Evolutionary conservation across 2,329 filamentous ascomycete species (phyloP).

Genomic region (Trichoderma koningiopsis): DNA sequence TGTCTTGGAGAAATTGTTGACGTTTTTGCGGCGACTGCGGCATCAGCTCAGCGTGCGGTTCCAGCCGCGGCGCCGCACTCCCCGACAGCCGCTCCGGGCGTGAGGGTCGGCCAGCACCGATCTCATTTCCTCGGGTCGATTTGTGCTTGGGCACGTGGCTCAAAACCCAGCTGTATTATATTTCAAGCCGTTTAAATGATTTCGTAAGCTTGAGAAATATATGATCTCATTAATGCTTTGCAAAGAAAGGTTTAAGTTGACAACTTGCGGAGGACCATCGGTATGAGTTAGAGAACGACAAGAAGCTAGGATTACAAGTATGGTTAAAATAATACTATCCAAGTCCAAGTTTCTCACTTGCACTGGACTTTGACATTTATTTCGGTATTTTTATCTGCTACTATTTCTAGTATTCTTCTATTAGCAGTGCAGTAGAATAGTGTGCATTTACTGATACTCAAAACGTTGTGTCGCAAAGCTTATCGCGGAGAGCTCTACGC

Average conservation of each 20-base stretch:
- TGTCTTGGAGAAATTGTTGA: background rate
- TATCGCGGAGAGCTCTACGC: too few relatives aligned
- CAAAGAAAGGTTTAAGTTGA: background rate
- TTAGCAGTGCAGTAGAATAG: too few relatives aligned
- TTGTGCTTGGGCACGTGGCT: background rate
- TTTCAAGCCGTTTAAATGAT: background rate
- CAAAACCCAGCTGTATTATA: background rate
- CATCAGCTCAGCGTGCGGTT: background rate
- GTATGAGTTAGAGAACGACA: background rate
- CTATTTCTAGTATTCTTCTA: too few relatives aligned
- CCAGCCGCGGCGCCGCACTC: background rate
- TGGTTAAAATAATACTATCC: background rate
- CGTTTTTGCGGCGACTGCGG: conserved; percentile 14
- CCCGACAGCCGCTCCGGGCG: background rate
- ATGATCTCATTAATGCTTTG: background rate
- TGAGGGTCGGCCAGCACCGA: conserved; percentile 1
- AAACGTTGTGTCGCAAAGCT: too few relatives aligned
- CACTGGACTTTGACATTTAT: too few relatives aligned
- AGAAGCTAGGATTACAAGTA: background rate
- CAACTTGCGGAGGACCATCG: background rate
- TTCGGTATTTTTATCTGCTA: too few relatives aligned
- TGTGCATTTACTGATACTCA: too few relatives aligned
- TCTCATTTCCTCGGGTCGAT: conserved; percentile 6
- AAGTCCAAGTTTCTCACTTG: too few relatives aligned
- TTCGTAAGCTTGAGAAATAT: background rate